Evolutionary conservation across 768 basidiomycete genomes (phyloP), one percentile per base, ranked within the genome.

Genomic region (Tricholoma terreum): DNA sequence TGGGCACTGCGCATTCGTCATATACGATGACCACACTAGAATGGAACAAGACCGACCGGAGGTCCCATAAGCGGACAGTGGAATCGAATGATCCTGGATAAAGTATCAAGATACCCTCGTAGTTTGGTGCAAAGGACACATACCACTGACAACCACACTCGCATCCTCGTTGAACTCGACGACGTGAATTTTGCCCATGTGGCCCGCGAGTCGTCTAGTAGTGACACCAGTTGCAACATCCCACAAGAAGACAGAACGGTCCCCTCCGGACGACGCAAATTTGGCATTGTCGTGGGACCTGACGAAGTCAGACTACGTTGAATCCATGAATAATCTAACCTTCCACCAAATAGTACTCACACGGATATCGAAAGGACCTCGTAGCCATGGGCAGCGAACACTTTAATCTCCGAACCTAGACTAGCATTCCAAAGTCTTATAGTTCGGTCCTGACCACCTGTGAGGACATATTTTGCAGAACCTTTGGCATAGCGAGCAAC

Each of bases 251-350:
- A 97, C 86, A 51, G 87, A 86, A 60, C 92, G 85, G 71, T 99
- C 96, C 6, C 96, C 96, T 31, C 96, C 96, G 21, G 89, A 92
- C 3, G 92, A 95, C 12, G 89, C 94, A 64, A 99, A 94, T 65
- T 89, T 89, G 27, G 89, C 86, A 75, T 99, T 99, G 73, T 99
- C 96, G 62, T 93, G 87, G 42, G 93, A 83, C 38, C 92, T 96
- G 62, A 15, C 53, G 42, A 34, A 52, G 27, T 27, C 30, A 49
- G 14, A 31, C 27, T 12, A 54, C 33, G 38, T 35, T 42, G 19
- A 22, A 7, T 33, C 46, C 22, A 15, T 6, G 51, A 38, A 55
- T 27, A 30, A 42, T 43, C 30, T 55, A 61, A 40, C 34, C 17
- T 14, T 34, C 48, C 31, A 57, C 42, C 6, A 27, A 6, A 31